A percentile compares a stretch with the other conserved stretches of the same genome.
Conservation (phyloP, 2,329 filamentous ascomycete genomes). For the Cladosporium oxysporum region DNA sequence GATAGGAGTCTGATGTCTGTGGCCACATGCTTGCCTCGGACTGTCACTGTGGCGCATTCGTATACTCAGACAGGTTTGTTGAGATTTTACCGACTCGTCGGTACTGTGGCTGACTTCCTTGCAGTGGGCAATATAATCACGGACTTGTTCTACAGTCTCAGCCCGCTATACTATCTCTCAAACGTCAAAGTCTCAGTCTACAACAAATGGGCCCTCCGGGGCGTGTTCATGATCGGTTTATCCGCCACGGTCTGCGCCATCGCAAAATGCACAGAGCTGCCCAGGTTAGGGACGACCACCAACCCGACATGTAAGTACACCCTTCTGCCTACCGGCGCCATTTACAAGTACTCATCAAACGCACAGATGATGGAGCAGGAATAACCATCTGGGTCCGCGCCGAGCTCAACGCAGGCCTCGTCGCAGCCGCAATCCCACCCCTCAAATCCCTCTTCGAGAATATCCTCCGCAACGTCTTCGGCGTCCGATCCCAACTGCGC, state of each 20-base stretch:
- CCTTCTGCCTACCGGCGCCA: background rate
- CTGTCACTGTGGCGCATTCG: background rate
- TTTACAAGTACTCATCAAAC: background rate
- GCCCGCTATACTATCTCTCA: background rate
- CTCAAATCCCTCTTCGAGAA: conserved; percentile 10
- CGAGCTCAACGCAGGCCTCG: conserved; percentile 8
- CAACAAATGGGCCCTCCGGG: conserved; percentile 7
- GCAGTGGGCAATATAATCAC: conserved; percentile 4
- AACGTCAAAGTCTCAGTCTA: background rate
- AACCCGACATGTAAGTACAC: conserved; percentile 1
- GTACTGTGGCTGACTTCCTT: background rate
- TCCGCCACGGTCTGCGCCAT: conserved; percentile 5
- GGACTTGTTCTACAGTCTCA: conserved; percentile 3
- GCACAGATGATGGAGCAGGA: background rate
- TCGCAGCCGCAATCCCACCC: conserved; percentile 3
- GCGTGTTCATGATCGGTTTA: conserved; percentile 3
- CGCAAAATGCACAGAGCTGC: conserved; percentile 10
- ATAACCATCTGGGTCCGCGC: conserved; percentile 8
- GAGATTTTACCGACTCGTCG: background rate
- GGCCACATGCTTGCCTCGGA: background rate
- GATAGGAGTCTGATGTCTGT: background rate
- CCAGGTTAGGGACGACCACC: background rate
- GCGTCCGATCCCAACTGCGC: background rate
- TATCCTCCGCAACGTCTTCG: conserved; percentile 4
- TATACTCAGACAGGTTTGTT: background rate